Evolutionary conservation across 441 rosid genomes (phyloP).

Genomic region (Flueggea neowawraea): DNA sequence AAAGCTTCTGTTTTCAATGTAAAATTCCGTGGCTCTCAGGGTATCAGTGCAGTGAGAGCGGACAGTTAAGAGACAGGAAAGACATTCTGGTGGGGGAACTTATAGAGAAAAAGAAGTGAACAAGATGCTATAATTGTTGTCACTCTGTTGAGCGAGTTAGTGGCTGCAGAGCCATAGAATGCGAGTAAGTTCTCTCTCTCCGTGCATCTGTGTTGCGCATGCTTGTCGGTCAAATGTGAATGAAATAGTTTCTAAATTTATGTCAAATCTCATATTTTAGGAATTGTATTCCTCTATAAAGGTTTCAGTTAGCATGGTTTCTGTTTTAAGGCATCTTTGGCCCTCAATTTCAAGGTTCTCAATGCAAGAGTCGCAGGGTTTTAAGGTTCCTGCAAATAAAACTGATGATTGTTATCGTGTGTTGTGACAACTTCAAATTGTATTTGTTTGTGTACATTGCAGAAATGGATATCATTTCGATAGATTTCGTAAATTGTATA

Average conservation of each 20-base stretch:
- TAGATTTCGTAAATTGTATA: no score
- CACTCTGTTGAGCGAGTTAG: slow-evolving; percentile 25
- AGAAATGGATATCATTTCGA: no score
- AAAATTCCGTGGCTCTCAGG: slow-evolving; percentile 31
- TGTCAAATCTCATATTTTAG: no score
- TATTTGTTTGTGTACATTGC: no score
- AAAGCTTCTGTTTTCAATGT: slow-evolving; percentile 24
- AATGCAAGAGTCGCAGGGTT: no score
- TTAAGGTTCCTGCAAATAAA: no score
- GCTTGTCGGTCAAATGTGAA: background rate
- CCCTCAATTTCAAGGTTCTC: no score
- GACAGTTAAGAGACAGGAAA: slow-evolving; percentile 18
- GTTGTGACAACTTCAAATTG: no score
- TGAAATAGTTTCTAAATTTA: background rate
- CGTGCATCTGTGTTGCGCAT: background rate
- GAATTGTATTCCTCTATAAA: no score
- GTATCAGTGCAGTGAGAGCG: slow-evolving; percentile 20
- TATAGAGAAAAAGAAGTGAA: slow-evolving; percentile 23
- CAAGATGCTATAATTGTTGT: slow-evolving; percentile 24
- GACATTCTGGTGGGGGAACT: slow-evolving; percentile 22
- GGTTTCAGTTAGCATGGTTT: no score
- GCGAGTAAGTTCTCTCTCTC: slow-evolving; percentile 17
- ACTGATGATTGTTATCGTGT: no score
- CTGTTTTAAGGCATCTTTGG: no score
- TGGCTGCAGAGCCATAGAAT: slow-evolving; percentile 21